Evolutionary conservation across 495 filamentous ascomycete genomes (phyloP), one percentile per base, ranked within the genome.

Genomic region (Podospora comata): DNA sequence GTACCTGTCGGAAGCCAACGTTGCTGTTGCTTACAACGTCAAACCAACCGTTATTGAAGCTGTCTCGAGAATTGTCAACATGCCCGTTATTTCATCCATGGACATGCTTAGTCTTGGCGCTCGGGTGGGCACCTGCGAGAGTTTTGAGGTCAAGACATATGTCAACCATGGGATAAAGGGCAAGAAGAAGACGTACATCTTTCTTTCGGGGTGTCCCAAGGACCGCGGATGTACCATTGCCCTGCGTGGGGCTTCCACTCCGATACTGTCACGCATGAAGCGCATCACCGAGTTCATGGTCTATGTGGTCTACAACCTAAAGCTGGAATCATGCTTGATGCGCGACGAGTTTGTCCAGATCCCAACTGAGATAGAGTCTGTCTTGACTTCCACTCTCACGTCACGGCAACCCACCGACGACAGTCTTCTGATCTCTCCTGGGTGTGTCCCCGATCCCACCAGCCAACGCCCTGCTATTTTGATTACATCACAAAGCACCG

Each of bases 261-360:
- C 86, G 55, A 81, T 86, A 0, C 84, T 99, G 5, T 81, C 85
- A 2, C 91, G 87, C 67, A 88, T 99, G 76, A 99, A 99, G 75
- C 87, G 87, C 58, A 96, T 99, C 72, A 96, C 95, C 2, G 96
- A 99, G 76, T 96, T 99, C 73, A 97, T 99, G 93, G 88, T 94
- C 65, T 99, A 97, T 74, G 96, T 99, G 27, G 93, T 97, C 18
- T 97, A 99, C 78, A 99, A 97, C 71, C 84, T 98, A 23, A 97
- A 95, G 75, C 85, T 99, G 7, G 96, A 99, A 78, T 97, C 96
- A 2, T 97, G 89, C 73, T 78, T 99, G 60, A 95, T 99, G 91
- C 87, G 94, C 62, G 96, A 99, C 79, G 94, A 97, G 71, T 97
- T 92, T 76, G 91, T 96, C 27, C 84, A 94, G 66, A 89, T 97